These are phyloP conservation scores for Metschnikowia picachoensis DNA, from an alignment of 805 yeast genomes.

Conservation along the genomic window DNA sequence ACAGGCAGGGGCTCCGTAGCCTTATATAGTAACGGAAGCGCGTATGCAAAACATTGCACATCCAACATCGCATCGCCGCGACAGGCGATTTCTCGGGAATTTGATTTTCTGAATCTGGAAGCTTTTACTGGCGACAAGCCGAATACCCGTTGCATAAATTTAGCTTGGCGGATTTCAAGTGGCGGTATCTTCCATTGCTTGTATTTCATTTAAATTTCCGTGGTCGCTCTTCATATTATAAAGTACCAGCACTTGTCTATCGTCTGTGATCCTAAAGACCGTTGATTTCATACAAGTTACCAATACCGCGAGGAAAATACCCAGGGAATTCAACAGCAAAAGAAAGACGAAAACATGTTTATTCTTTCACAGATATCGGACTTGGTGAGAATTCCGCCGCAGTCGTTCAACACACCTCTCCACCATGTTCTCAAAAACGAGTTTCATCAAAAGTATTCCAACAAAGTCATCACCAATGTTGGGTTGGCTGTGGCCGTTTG, in stretches of 20 bases:
- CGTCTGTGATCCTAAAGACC: too few species aligned
- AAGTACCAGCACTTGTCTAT: too few species aligned
- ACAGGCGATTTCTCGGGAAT: neutral
- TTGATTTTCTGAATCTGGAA: neutral
- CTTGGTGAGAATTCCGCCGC: conserved; percentile 85
- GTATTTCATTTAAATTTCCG: too few species aligned
- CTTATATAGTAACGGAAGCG: neutral
- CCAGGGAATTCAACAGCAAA: neutral
- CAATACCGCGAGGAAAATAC: too few species aligned
- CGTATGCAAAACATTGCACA: neutral
- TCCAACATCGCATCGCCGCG: conserved; percentile 6
- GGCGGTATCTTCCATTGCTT: too few species aligned
- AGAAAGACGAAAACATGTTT: conserved; percentile 53
- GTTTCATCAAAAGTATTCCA: conserved; percentile 78
- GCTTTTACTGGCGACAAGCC: too few species aligned
- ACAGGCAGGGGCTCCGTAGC: neutral
- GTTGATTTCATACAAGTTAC: too few species aligned
- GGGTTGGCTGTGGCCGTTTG: conserved; percentile 84
- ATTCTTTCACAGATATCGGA: conserved; percentile 78
- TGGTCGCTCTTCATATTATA: too few species aligned
- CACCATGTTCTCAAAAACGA: conserved; percentile 73
- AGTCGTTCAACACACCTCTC: conserved; percentile 68
- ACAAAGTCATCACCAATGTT: conserved; percentile 75
- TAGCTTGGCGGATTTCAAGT: too few species aligned
- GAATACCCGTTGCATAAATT: too few species aligned